Base-by-base conservation (phyloP, 129 eudicot species). In the Saussurea involucrata region DNA sequence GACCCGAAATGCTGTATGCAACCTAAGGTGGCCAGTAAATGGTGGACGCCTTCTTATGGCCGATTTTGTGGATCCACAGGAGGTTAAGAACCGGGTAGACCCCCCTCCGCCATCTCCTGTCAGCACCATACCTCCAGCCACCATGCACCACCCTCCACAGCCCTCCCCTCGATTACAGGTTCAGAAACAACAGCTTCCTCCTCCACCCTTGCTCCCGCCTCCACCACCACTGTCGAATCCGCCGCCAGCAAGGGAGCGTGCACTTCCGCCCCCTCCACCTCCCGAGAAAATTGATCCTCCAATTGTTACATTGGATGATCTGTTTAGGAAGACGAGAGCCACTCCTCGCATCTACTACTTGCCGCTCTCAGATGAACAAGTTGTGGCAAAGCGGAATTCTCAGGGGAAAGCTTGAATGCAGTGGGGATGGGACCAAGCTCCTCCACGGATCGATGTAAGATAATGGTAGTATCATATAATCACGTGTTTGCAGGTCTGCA, bases 291-390 rank as follows among this genome's bases (percentile, higher is more conserved):
- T 79, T 13, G 96, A 88, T 3, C 94, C 90, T 10, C 99, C 97
- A 9, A 83, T 88, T 66, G 86, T 95, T 33, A 95, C 99, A 27
- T 77, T 95, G 84, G 99, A 95, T 53, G 99, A 95, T 84, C 89
- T 95, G 28, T 95, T 95, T 66, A 87, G 84, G 82, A 95, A 95
- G 83, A 95, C 99, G 3, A 83, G 80, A 81, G 91, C 97, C 15
- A 85, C 89, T 31, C 99, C 99, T n/a, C 92, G 99, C 9, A 92
- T 95, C 87, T 95, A 95, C 84, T 95, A 95, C 87, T 18, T 91
- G 68, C 97, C 99, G 2, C 77, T 95, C 77, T 81, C 99, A 17
- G 99, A 95, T 28, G 96, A 95, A 82, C 85, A 88, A 86, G 99
- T 95, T 74, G 85, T 86, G 11, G 90, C 85, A 29, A 90, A 83